Percentiles rank a stretch among this genome's conserved stretches.
These are phyloP conservation scores for Saccharomycopsis fodiens DNA, from an alignment of 805 yeast genomes.

Conservation along the genomic window DNA sequence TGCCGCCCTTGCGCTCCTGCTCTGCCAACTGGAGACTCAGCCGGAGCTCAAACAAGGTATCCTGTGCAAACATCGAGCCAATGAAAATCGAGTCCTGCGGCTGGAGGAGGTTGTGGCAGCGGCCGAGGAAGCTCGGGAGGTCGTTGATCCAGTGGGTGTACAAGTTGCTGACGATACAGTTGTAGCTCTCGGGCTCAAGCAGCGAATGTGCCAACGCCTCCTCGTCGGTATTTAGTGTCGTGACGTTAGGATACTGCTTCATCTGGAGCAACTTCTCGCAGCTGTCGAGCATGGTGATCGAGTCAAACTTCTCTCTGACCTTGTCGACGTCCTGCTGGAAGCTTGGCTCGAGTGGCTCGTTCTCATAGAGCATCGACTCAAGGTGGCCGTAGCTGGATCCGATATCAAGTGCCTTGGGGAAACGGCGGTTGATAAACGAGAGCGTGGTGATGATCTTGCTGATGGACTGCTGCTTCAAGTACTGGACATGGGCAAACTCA, in stretches of 20 bases:
- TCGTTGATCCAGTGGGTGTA: conserved; percentile 84
- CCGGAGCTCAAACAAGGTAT: conserved; percentile 74
- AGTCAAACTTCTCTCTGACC: conserved; percentile 46
- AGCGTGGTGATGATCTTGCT: conserved; percentile 64
- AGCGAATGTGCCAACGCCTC: conserved; percentile 44
- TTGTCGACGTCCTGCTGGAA: conserved; percentile 43
- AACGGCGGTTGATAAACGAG: conserved; percentile 60
- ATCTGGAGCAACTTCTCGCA: conserved; percentile 47
- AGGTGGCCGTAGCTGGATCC: conserved; percentile 71
- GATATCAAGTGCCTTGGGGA: conserved; percentile 55
- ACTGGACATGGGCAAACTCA: conserved; percentile 53
- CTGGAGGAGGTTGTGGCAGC: conserved; percentile 49
- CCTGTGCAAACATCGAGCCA: conserved; percentile 79
- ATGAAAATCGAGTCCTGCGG: conserved; percentile 73
- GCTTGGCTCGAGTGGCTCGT: conserved; percentile 28
- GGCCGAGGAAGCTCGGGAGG: conserved; percentile 54
- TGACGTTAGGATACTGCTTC: conserved; percentile 35
- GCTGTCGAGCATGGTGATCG: conserved; percentile 62
- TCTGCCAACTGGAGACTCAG: conserved; percentile 79
- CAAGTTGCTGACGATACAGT: conserved; percentile 66
- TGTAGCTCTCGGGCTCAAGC: conserved; percentile 39
- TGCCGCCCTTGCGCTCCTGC: conserved; percentile 68
- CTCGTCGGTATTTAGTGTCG: conserved; percentile 58
- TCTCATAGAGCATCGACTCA: conserved; percentile 32
- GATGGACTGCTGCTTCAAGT: conserved; percentile 69